phyloP scores from a whole-genome alignment of 371 early-diverging fungal genomes.

The Mucor sp. region DNA sequence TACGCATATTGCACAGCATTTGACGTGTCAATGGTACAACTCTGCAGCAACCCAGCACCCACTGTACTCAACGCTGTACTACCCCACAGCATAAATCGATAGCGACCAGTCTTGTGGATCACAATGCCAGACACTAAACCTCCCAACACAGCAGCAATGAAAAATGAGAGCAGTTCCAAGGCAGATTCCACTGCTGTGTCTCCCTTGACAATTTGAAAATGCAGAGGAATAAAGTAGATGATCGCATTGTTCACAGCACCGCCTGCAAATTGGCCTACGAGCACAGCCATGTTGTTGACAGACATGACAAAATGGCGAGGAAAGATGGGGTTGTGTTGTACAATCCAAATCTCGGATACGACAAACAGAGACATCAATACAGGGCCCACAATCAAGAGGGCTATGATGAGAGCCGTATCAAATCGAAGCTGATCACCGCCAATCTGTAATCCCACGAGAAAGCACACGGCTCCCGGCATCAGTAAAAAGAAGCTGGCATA shows the following conservation, averaged over 20 bases:
- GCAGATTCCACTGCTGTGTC: slow-evolving; percentile 60
- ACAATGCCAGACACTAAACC: slow-evolving; percentile 57
- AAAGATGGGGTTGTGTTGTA: slow-evolving; percentile 51
- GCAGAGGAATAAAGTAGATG: slow-evolving; percentile 64
- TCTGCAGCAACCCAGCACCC: slow-evolving; percentile 56
- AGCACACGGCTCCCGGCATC: slow-evolving; percentile 46
- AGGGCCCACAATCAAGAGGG: slow-evolving; percentile 12
- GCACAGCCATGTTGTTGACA: slow-evolving; percentile 25
- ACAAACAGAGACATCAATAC: slow-evolving; percentile 28
- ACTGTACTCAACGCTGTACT: slow-evolving; percentile 48
- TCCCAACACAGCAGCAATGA: slow-evolving; percentile 54
- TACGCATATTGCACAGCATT: slow-evolving; percentile 34
- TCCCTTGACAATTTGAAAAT: slow-evolving; percentile 62
- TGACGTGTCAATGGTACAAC: slow-evolving; percentile 34
- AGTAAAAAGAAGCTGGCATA: slow-evolving; percentile 28
- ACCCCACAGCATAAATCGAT: slow-evolving; percentile 49
- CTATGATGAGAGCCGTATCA: neutral
- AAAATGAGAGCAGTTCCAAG: slow-evolving; percentile 65
- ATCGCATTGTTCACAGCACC: slow-evolving; percentile 15
- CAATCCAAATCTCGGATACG: slow-evolving; percentile 39
- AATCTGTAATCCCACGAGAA: slow-evolving; percentile 61
- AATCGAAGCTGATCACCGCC: slow-evolving; percentile 45
- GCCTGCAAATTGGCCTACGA: slow-evolving; percentile 46
- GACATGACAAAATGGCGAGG: slow-evolving; percentile 53
- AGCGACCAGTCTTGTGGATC: slow-evolving; percentile 18